Base-by-base conservation (phyloP, 768 basidiomycete genomes). In the Hericium erinaceus region DNA sequence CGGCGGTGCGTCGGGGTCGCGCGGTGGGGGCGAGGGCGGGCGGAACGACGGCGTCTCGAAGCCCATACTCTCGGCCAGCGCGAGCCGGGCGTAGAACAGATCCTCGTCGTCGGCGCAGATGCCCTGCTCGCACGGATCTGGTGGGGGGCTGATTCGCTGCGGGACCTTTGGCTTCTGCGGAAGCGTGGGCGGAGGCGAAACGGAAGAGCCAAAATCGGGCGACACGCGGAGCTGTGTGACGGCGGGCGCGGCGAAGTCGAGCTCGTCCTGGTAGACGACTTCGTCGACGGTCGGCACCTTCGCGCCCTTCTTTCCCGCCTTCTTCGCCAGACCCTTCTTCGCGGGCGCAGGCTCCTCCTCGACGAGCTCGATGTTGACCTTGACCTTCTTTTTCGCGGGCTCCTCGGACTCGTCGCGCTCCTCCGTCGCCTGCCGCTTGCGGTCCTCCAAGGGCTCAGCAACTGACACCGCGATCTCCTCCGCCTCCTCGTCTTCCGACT, bases 31-130 rank as follows among this genome's bases (percentile, higher is more conserved):
- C 15, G 70, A 64, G 22, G 67, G 65, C 5, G 54, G 52, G 4
- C 66, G 68, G 51, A 67, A 65, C 39, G 58, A 67, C 54, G 67
- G 56, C 46, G 44, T 63, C 55, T 61, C 68, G 54, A 53, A 48
- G 41, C 59, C 68, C 20, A 64, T 60, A 20, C 58, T 62, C 10
- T 78, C 75, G 9, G 79, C 73, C 26, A 89, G 68, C 3, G 77
- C 83, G 40, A 86, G 76, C 60, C 80, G 84, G 55, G 83, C 77
- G 69, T 85, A 93, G 71, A 87, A 95, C 15, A 89, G 68, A 67
- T 97, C 94, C 68, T 97, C 94, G 63, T 95, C 93, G 67, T 95
- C 94, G 39, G 84, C 79, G 61, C 87, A 87, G 12, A 91, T 64
- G 2, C 80, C 87, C 33, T 75, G 70, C 2, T 71, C 71, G 38